Percentiles rank a stretch among this genome's conserved stretches.
phyloP scores from a whole-genome alignment of 176 grass and related monocot genomes.

The Ensete ventricosum region DNA sequence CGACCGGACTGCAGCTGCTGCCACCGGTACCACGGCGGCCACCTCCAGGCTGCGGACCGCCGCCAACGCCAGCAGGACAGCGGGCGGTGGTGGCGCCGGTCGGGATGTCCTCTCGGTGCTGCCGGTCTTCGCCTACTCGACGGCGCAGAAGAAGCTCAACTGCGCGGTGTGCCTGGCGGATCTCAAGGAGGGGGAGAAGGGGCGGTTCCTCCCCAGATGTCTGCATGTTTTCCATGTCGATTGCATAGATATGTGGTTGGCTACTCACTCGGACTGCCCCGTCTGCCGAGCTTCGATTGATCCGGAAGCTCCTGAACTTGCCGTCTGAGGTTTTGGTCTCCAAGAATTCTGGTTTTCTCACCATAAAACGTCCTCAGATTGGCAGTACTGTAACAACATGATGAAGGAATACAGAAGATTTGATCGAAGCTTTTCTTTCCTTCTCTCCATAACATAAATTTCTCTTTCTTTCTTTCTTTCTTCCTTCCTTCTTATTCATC shows the following conservation, averaged over 20 bases:
- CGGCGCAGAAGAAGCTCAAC: background rate
- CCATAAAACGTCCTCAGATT: too few relatives aligned
- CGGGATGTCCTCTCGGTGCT: background rate
- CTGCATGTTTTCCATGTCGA: conserved; percentile 10
- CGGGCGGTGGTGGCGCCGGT: background rate
- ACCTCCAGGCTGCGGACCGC: too few relatives aligned
- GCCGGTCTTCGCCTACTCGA: background rate
- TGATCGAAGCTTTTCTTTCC: too few relatives aligned
- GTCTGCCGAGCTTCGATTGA: conserved; percentile 11
- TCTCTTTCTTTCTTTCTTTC: too few relatives aligned
- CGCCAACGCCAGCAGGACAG: background rate
- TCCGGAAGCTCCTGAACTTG: background rate
- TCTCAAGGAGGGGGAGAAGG: conserved; percentile 4
- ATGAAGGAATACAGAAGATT: too few relatives aligned
- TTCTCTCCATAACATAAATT: too few relatives aligned
- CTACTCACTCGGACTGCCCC: background rate
- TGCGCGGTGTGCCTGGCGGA: conserved; percentile 18
- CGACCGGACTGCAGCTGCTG: too few relatives aligned
- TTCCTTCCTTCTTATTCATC: too few relatives aligned
- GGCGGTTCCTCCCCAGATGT: conserved; percentile 15
- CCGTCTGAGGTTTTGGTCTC: background rate
- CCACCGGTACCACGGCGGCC: too few relatives aligned
- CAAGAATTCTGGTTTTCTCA: too few relatives aligned
- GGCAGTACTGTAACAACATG: too few relatives aligned
- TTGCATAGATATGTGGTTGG: conserved; percentile 10